These are phyloP conservation scores for Kuraishia piskuri DNA, from an alignment of 805 yeast species.

Conservation along the genomic window DNA sequence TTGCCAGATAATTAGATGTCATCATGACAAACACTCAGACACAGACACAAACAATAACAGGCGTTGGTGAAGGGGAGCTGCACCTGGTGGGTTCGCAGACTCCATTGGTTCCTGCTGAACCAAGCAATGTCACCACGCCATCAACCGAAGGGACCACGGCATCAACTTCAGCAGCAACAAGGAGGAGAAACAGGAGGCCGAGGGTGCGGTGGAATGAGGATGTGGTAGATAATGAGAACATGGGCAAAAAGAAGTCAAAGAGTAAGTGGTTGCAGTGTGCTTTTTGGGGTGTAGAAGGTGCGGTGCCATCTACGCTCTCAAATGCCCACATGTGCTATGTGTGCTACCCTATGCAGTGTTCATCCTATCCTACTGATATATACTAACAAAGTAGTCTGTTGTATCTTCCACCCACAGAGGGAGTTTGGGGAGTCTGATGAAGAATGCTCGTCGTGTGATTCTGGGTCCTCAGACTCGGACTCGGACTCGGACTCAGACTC, in stretches of 20 bases:
- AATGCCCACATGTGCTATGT: too few relatives aligned
- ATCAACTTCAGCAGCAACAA: background rate
- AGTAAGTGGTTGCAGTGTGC: constrained; percentile 22
- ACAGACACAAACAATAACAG: background rate
- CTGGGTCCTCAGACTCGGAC: constrained; percentile 4
- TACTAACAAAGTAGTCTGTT: constrained; percentile 44
- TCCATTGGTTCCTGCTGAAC: background rate
- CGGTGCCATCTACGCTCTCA: background rate
- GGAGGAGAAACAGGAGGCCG: constrained; percentile 21
- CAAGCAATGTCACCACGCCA: background rate
- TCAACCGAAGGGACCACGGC: background rate
- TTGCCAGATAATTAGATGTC: too few relatives aligned
- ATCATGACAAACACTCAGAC: background rate
- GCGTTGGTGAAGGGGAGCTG: background rate
- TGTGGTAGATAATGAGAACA: constrained; percentile 81
- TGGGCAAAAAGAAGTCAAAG: constrained; percentile 85
- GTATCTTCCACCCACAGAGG: constrained; percentile 74
- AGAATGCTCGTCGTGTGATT: constrained; percentile 14
- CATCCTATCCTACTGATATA: background rate
- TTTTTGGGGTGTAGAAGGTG: background rate
- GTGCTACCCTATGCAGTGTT: background rate
- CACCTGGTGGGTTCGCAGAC: background rate
- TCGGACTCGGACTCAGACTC: constrained; percentile 28
- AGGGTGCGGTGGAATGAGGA: constrained; percentile 80
- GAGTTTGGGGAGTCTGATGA: constrained; percentile 42